Percentiles rank a stretch among this genome's conserved stretches.
These are phyloP conservation scores for Ophiostoma perfectum DNA, from an alignment of 2,329 filamentous ascomycete species.

Conservation along the genomic window DNA sequence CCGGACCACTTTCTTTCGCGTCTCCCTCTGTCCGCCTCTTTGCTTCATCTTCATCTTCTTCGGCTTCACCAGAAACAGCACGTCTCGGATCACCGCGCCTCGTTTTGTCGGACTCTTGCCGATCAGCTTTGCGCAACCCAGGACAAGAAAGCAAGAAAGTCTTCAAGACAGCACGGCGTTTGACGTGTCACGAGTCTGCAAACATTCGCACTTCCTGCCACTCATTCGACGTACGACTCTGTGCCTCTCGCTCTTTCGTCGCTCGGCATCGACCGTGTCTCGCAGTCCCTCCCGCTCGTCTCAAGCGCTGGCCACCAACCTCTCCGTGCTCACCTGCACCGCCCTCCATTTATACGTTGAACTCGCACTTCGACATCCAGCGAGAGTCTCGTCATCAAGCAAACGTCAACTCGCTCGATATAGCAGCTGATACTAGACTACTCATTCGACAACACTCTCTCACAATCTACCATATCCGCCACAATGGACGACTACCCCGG, in stretches of 20 bases:
- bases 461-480: background rate
- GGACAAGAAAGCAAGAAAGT: background rate
- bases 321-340: background rate
- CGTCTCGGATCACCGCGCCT: no score
- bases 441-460: background rate
- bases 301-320: background rate
- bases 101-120: background rate
- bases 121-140: background rate
- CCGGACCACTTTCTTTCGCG: background rate
- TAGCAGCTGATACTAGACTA: no score
- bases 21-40: background rate
- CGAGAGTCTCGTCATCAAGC: no score
- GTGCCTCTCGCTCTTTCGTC: background rate
- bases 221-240: background rate
- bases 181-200: conserved; percentile 6
- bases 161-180: conserved; percentile 2
- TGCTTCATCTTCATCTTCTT: background rate
- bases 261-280: conserved; percentile 16
- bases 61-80: background rate
- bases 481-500: conserved; percentile 7
- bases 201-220: background rate
- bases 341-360: background rate
- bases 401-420: no score
- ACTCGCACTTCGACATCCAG: no score
- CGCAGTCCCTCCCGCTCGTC: conserved; percentile 13